Percentiles rank a stretch among this genome's conserved stretches.
Conservation (phyloP, 768 basidiomycete species). For the Cubamyces lactineus region DNA sequence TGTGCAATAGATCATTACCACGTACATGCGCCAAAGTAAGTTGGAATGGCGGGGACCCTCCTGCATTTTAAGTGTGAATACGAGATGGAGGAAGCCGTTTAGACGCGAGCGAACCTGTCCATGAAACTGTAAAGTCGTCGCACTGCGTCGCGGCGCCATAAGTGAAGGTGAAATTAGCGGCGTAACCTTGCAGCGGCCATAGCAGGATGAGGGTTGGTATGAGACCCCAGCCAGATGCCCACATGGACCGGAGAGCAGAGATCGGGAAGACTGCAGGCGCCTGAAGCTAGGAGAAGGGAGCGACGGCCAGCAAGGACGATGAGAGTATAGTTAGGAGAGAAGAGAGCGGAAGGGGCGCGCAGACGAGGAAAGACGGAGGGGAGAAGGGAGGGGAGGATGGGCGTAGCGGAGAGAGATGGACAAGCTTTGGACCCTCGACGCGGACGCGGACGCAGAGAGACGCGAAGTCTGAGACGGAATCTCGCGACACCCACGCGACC, state of each 20-base stretch:
- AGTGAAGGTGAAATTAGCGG: constrained; percentile 51
- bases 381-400: neutral
- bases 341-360: constrained; percentile 12
- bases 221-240: constrained; percentile 25
- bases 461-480: neutral
- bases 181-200: constrained; percentile 21
- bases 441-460: neutral
- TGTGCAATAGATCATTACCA: constrained; percentile 7
- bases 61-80: constrained; percentile 38
- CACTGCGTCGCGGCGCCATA: constrained; percentile 60
- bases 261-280: neutral
- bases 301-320: neutral
- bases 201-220: constrained; percentile 29
- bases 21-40: constrained; percentile 56
- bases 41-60: constrained; percentile 58
- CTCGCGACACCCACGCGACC: constrained; percentile 10
- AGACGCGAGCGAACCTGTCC: constrained; percentile 53
- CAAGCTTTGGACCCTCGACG: no score
- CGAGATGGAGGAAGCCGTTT: neutral
- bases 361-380: neutral
- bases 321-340: neutral
- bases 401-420: neutral
- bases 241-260: constrained; percentile 23
- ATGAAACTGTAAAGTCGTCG: constrained; percentile 60
- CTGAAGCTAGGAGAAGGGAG: neutral